These are phyloP conservation scores for Parasitella parasitica DNA, from an alignment of 371 early-diverging fungal species.

Conservation along the genomic window DNA sequence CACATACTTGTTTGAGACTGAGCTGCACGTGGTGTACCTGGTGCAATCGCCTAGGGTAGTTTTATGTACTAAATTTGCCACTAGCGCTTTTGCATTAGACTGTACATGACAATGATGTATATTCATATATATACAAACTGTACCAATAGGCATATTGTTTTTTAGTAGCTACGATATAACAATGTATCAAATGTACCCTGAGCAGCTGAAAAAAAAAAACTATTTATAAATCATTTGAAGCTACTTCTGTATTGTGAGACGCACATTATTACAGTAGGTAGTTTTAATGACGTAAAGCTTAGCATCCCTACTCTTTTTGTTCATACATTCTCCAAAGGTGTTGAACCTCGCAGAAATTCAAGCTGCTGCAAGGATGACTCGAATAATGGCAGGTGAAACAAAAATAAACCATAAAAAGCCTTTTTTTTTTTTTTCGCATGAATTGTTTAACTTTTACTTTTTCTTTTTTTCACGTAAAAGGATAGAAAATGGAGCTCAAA, in stretches of 20 bases:
- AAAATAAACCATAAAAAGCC: not conserved
- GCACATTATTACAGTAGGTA: no score
- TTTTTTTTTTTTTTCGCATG: not conserved
- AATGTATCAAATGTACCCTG: not conserved
- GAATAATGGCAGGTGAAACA: no score
- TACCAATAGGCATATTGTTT: not conserved
- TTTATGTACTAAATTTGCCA: not conserved
- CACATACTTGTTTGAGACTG: not conserved
- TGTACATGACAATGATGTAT: not conserved
- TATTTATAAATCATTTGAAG: not conserved
- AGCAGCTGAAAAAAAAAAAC: not conserved
- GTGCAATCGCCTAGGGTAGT: not conserved
- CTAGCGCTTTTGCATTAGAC: not conserved
- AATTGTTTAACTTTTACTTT: not conserved
- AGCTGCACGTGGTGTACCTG: not conserved
- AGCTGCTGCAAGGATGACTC: no score
- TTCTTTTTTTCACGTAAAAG: not conserved
- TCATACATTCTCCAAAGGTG: no score
- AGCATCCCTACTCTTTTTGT: no score
- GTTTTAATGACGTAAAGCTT: no score
- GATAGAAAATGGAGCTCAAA: slow-evolving; percentile 41
- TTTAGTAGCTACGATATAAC: not conserved
- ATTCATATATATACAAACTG: not conserved
- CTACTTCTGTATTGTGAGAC: no score
- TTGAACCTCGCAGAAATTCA: no score